Conservation (phyloP, 2,329 filamentous ascomycete species). For the Ceratocystis alfenasii region DNA sequence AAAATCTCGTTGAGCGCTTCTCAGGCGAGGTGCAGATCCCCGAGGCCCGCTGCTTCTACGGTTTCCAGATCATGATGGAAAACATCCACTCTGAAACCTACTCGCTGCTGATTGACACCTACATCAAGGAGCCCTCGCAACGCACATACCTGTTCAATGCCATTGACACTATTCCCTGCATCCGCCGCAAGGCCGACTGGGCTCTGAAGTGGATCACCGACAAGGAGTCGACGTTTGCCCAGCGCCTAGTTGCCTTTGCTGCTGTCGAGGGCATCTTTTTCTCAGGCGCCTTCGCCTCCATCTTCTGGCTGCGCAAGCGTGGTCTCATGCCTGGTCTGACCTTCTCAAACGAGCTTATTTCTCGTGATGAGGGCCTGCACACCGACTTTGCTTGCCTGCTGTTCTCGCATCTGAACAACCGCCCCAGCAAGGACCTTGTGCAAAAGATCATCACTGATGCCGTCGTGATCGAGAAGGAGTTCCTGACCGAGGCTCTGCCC, state of each 20-base stretch:
- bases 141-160: constrained; percentile 93
- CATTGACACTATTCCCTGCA: constrained; percentile 97
- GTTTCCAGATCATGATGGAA: constrained; percentile 99
- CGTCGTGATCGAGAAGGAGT: constrained; percentile 91
- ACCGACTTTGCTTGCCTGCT: constrained; percentile 97
- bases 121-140: constrained; percentile 96
- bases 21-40: constrained; percentile 92
- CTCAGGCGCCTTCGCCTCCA: constrained; percentile 93
- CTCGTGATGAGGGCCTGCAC: constrained; percentile 97
- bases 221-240: constrained; percentile 84
- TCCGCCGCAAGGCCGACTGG: constrained; percentile 98
- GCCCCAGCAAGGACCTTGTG: constrained; percentile 70
- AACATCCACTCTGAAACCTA: constrained; percentile 99
- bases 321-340: constrained; percentile 96
- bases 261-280: constrained; percentile 99
- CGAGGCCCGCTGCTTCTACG: constrained; percentile 98
- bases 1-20: constrained; percentile 98
- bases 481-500: constrained; percentile 89
- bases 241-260: constrained; percentile 90
- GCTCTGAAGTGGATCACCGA: constrained; percentile 90
- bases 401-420: constrained; percentile 93
- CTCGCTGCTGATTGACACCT: constrained; percentile 96
- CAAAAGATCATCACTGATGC: constrained; percentile 87
- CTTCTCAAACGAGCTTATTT: constrained; percentile 99
- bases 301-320: constrained; percentile 99